Conservation (phyloP, 345 rosid species). For the Chamaenerion angustifolium region DNA sequence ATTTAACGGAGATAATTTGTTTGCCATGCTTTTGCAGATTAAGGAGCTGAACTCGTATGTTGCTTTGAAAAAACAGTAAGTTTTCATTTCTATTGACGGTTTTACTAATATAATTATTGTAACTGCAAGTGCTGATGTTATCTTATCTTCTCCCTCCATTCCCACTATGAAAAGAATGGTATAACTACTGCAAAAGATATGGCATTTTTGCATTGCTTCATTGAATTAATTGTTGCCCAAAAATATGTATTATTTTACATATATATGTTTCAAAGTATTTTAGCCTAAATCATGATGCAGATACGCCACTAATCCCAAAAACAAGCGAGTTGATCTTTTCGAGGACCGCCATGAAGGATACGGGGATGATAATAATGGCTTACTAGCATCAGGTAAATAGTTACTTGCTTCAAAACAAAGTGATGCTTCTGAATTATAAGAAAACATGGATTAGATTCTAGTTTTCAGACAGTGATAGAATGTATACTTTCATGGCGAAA, state of each 20-base stretch:
- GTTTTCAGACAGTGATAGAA: too few species aligned
- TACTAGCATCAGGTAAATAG: conserved; percentile 66
- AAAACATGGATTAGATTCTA: too few species aligned
- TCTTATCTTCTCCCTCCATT: too few species aligned
- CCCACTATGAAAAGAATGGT: too few species aligned
- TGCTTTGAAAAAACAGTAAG: conserved; percentile 15
- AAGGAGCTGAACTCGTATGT: conserved; percentile 18
- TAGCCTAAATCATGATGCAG: conserved; percentile 21
- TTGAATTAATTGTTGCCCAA: background rate
- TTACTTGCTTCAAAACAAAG: conserved; percentile 1
- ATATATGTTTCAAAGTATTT: background rate
- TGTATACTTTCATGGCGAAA: too few species aligned
- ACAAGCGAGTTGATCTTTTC: conserved; percentile 79
- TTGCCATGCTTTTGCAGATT: conserved; percentile 8
- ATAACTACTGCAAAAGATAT: too few species aligned
- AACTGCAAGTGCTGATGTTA: too few species aligned
- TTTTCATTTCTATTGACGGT: background rate
- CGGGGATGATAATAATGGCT: conserved; percentile 57
- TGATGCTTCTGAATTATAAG: too few species aligned
- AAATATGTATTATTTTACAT: background rate
- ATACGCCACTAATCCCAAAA: conserved; percentile 58
- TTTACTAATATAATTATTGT: too few species aligned
- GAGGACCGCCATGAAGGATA: conserved; percentile 69
- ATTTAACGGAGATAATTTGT: background rate
- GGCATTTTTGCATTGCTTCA: background rate